Percentiles rank a stretch among this genome's conserved stretches.
Conservation (phyloP, 2,329 filamentous ascomycete species). For the Trichocomaceae sp. region DNA sequence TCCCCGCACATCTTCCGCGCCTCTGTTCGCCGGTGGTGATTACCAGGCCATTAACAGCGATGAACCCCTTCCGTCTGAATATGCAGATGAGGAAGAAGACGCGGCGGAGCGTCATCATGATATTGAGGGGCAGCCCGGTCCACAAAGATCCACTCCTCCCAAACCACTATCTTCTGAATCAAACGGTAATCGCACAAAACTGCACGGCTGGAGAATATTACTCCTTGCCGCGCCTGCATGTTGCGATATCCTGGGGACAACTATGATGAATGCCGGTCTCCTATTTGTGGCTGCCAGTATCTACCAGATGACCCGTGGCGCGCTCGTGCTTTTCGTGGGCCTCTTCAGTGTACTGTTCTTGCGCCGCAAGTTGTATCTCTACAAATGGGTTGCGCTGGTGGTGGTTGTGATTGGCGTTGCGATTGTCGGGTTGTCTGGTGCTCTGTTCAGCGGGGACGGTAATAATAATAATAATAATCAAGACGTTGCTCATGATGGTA, state of each 20-base stretch:
- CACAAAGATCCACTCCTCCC: slow-evolving; percentile 25
- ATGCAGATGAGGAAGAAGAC: slow-evolving; percentile 31
- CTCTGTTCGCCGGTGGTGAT: slow-evolving; percentile 48
- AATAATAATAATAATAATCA: too few relatives aligned
- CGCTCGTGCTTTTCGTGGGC: slow-evolving; percentile 90
- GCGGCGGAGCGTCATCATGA: slow-evolving; percentile 36
- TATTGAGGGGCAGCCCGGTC: slow-evolving; percentile 31
- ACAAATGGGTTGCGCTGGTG: slow-evolving; percentile 85
- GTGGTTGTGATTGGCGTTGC: slow-evolving; percentile 85
- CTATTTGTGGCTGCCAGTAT: slow-evolving; percentile 92
- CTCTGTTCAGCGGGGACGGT: slow-evolving; percentile 63
- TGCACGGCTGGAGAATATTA: slow-evolving; percentile 64
- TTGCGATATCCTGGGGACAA: slow-evolving; percentile 92
- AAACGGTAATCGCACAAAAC: slow-evolving; percentile 51
- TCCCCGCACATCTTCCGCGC: slow-evolving; percentile 31
- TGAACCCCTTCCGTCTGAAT: slow-evolving; percentile 42
- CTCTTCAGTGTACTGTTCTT: slow-evolving; percentile 92
- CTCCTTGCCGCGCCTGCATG: slow-evolving; percentile 79
- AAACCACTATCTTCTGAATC: slow-evolving; percentile 49
- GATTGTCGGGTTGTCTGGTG: slow-evolving; percentile 81
- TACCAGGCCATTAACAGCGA: slow-evolving; percentile 60
- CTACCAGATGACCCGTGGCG: slow-evolving; percentile 97
- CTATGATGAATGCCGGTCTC: slow-evolving; percentile 92
- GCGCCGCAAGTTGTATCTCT: slow-evolving; percentile 68
- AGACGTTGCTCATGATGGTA: slow-evolving; percentile 28